These are phyloP conservation scores for Cladorrhinum sp. DNA, from an alignment of 2,329 filamentous ascomycete genomes.

Conservation along the genomic window DNA sequence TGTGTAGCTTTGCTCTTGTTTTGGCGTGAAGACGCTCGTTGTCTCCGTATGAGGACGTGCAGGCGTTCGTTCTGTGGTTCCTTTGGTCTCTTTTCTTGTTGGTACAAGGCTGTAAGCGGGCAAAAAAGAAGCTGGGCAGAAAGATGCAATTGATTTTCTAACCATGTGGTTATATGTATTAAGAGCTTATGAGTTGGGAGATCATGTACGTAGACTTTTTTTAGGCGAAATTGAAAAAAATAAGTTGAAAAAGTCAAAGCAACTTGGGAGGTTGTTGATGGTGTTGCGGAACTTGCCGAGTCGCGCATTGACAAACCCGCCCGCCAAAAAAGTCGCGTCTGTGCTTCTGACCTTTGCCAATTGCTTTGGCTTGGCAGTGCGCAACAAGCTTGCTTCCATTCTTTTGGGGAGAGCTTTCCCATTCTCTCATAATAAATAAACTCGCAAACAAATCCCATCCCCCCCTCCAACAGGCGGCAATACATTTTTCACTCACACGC, in stretches of 20 bases:
- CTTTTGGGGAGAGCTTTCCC: neutral
- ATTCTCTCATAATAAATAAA: too few species aligned
- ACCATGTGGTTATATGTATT: too few species aligned
- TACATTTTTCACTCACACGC: neutral
- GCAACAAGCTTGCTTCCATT: neutral
- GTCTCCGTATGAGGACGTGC: too few species aligned
- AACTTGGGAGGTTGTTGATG: neutral
- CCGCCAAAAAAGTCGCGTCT: conserved; percentile 23
- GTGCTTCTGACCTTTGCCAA: conserved; percentile 13
- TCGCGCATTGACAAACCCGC: conserved; percentile 17
- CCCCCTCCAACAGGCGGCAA: too few species aligned
- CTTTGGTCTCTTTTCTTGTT: too few species aligned
- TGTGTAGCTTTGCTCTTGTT: conserved; percentile 1
- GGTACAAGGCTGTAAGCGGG: too few species aligned
- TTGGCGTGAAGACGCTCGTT: too few species aligned
- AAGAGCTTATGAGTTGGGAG: too few species aligned
- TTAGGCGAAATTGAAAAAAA: neutral
- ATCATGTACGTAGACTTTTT: too few species aligned
- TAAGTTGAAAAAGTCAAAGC: neutral
- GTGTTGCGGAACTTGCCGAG: conserved; percentile 21
- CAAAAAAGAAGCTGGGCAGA: too few species aligned
- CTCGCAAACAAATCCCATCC: neutral
- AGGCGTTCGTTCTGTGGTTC: too few species aligned
- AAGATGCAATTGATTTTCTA: too few species aligned
- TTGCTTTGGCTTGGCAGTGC: neutral